phyloP scores from a whole-genome alignment of 2,329 filamentous ascomycete genomes.

The Colletotrichum gigasporum region DNA sequence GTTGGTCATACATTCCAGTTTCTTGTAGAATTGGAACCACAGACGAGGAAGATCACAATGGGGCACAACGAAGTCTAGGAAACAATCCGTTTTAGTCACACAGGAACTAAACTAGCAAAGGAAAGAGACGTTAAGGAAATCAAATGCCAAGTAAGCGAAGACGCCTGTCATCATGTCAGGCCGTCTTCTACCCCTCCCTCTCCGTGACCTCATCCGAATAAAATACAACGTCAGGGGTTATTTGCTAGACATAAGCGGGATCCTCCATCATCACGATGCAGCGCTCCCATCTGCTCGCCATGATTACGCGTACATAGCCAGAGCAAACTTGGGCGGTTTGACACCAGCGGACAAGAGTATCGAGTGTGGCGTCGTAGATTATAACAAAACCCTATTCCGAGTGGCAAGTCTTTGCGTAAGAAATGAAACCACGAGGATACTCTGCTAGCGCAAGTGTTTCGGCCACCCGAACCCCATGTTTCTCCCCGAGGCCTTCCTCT shows the following conservation, averaged over 20 bases:
- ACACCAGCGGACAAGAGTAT: conserved; percentile 33
- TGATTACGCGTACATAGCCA: neutral
- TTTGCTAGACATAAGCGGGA: conserved; percentile 9
- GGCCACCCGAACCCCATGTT: conserved; percentile 24
- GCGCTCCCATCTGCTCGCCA: neutral
- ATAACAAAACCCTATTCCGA: conserved; percentile 39
- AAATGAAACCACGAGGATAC: conserved; percentile 30
- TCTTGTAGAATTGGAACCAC: too few species aligned
- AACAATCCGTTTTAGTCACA: conserved; percentile 26
- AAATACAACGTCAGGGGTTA: conserved; percentile 46
- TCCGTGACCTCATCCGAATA: conserved; percentile 39
- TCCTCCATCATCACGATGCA: neutral
- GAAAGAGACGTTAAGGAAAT: conserved; percentile 44
- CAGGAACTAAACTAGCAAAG: conserved; percentile 29
- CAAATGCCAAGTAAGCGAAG: conserved; percentile 49
- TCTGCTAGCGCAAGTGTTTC: conserved; percentile 25
- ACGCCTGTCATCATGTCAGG: conserved; percentile 39
- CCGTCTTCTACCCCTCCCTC: conserved; percentile 35
- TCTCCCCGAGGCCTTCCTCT: conserved; percentile 34
- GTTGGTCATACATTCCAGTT: too few species aligned
- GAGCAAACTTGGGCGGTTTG: neutral
- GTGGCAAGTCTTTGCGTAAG: conserved; percentile 23
- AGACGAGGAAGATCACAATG: too few species aligned
- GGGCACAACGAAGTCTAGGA: neutral
- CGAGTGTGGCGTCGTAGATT: conserved; percentile 37